These are phyloP conservation scores for Trichoderma sp. DNA, from an alignment of 2,329 filamentous ascomycete genomes.

Conservation along the genomic window DNA sequence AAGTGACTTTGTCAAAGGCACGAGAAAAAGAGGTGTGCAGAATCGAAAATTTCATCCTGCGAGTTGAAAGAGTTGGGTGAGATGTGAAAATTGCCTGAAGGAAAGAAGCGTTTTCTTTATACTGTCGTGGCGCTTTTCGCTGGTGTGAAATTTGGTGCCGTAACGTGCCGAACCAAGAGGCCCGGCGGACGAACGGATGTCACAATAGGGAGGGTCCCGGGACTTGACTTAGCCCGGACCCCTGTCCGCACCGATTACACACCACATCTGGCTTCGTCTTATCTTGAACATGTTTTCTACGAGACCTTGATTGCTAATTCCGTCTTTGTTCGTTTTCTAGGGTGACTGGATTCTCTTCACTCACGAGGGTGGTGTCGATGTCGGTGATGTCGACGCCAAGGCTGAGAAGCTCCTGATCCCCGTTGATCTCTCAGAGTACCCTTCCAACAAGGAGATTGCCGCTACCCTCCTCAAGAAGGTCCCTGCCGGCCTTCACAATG, in stretches of 20 bases:
- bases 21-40: neutral
- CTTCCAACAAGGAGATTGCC: constrained; percentile 93
- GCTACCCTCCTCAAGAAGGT: constrained; percentile 83
- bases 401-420: constrained; percentile 98
- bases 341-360: constrained; percentile 99
- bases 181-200: constrained; percentile 40
- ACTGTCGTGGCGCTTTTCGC: constrained; percentile 7
- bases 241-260: constrained; percentile 17
- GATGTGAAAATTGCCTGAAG: neutral
- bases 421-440: constrained; percentile 90
- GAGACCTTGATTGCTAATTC: constrained; percentile 23
- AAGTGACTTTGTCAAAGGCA: neutral
- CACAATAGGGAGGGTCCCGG: constrained; percentile 31
- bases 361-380: constrained; percentile 98
- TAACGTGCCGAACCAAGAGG: constrained; percentile 25
- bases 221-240: constrained; percentile 4
- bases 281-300: neutral
- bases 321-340: constrained; percentile 45
- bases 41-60: neutral
- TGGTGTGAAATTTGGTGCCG: constrained; percentile 21
- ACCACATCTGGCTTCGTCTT: neutral
- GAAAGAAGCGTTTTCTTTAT: constrained; percentile 20
- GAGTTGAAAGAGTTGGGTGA: neutral
- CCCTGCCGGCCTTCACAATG: constrained; percentile 92
- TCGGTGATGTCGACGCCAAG: constrained; percentile 98